Conservation (phyloP, 2,329 filamentous ascomycete species). For the Penicillium occitanis region DNA sequence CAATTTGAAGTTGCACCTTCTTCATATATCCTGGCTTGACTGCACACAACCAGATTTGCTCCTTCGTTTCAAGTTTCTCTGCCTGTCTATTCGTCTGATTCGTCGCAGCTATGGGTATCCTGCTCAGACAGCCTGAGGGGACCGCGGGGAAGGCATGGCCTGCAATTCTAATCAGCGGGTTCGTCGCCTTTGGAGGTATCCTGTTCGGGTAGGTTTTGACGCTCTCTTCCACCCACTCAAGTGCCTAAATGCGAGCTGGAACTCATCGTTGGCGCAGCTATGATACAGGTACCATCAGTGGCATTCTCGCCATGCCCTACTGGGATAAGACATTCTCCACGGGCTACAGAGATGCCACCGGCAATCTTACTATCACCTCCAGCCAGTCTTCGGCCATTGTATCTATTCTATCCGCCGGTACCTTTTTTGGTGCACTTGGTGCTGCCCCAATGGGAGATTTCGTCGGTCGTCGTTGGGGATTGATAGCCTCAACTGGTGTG, state of each 20-base stretch:
- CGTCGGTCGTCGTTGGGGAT: constrained; percentile 67
- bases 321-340: constrained; percentile 12
- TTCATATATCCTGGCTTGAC: neutral
- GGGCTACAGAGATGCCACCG: constrained; percentile 17
- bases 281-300: constrained; percentile 20
- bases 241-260: neutral
- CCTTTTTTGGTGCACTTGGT: constrained; percentile 69
- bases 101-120: constrained; percentile 3
- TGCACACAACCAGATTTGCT: neutral
- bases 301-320: constrained; percentile 7
- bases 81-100: neutral
- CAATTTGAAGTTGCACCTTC: neutral
- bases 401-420: constrained; percentile 78
- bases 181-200: constrained; percentile 17
- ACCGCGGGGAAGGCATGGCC: constrained; percentile 15
- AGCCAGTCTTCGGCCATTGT: constrained; percentile 72
- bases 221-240: neutral
- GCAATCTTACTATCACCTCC: constrained; percentile 50
- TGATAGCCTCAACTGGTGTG: constrained; percentile 64
- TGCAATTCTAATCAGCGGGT: constrained; percentile 9
- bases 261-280: constrained; percentile 3
- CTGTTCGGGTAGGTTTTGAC: constrained; percentile 8
- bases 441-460: constrained; percentile 70
- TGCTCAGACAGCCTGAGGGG: constrained; percentile 10
- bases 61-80: neutral